Evolutionary conservation across 441 rosid species (phyloP), one percentile per base, ranked within the genome.

Genomic region (Erysimum cheiri): DNA sequence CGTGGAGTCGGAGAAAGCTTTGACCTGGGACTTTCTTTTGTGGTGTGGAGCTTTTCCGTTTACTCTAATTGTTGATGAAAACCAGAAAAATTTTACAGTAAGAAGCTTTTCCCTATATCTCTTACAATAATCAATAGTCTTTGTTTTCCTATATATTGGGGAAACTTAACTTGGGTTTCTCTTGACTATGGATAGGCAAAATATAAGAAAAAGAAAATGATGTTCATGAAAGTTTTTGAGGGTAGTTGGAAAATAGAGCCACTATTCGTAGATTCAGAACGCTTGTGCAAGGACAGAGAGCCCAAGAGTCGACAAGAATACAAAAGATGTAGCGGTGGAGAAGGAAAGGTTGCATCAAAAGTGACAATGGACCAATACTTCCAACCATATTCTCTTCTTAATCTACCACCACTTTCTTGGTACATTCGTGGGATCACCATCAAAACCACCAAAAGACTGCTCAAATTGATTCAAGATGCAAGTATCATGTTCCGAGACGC

Each of bases 341-440:
- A 81, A 76, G 92, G 93, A 69, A 83, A 91, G 78, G 49, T 86
- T 17, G 96, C 81, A 41, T 88, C 93, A 14, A 83, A 57, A n/a
- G 85, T 83, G 80, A 85, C 79, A 75, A 78, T 90, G 82, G 87
- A 86, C 22, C 96, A 90, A 64, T 73, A 84, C 69, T 82, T 88
- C 72, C 87, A 90, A 70, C 96, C 96, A 7, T 67, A 85, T 44
- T 0, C 1, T 19, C 43, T 85, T 33, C 71, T 89, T 40, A 87
- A 93, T 6, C 84, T 88, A 1, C 94, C 97, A 4, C 96, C 91
- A 11, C 69, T 89, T 69, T 88, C 96, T 31, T 92, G 93, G 92
- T 84, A 81, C 62, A 81, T 92, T 6, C 81, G 91, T 69, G 87
- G 88, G 71, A 83, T 84, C 70, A 87, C 90, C 4, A 13, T 80